Conservation (phyloP, 768 basidiomycete genomes). For the Kwoniella pini region DNA sequence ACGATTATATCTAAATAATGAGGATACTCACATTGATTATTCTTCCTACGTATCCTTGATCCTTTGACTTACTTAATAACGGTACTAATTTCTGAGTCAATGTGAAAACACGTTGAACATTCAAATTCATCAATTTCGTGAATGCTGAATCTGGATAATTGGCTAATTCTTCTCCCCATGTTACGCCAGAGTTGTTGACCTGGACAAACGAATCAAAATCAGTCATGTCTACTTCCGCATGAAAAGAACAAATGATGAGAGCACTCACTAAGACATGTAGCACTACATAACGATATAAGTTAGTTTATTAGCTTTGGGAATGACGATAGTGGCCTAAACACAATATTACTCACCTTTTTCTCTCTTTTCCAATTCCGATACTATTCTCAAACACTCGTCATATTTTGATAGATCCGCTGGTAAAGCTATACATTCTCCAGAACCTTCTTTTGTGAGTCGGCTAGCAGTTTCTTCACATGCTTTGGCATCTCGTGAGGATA, state of each 20-base stretch:
- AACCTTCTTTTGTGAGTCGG: slow-evolving; percentile 62
- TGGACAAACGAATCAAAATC: background rate
- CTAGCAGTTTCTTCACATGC: slow-evolving; percentile 62
- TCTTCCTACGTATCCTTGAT: slow-evolving; percentile 54
- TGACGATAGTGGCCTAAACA: background rate
- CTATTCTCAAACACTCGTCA: slow-evolving; percentile 62
- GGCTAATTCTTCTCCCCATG: slow-evolving; percentile 53
- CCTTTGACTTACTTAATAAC: slow-evolving; percentile 59
- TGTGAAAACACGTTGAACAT: slow-evolving; percentile 67
- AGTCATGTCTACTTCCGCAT: background rate
- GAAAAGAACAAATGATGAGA: too few relatives aligned
- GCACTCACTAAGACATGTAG: slow-evolving; percentile 56
- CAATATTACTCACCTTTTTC: slow-evolving; percentile 57
- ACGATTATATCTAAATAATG: too few relatives aligned
- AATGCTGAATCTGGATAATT: slow-evolving; percentile 61
- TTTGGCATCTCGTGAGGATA: slow-evolving; percentile 62
- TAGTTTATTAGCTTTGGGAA: background rate
- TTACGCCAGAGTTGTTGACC: slow-evolving; percentile 66
- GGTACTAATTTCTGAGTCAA: slow-evolving; percentile 66
- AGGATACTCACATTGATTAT: slow-evolving; percentile 62
- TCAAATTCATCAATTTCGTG: slow-evolving; percentile 65
- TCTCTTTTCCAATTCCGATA: slow-evolving; percentile 59
- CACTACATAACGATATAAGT: slow-evolving; percentile 19
- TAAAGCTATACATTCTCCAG: slow-evolving; percentile 62
- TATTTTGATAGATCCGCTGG: slow-evolving; percentile 63